Conservation (phyloP, 495 filamentous ascomycete species). For the Pyrenula aspistea region DNA sequence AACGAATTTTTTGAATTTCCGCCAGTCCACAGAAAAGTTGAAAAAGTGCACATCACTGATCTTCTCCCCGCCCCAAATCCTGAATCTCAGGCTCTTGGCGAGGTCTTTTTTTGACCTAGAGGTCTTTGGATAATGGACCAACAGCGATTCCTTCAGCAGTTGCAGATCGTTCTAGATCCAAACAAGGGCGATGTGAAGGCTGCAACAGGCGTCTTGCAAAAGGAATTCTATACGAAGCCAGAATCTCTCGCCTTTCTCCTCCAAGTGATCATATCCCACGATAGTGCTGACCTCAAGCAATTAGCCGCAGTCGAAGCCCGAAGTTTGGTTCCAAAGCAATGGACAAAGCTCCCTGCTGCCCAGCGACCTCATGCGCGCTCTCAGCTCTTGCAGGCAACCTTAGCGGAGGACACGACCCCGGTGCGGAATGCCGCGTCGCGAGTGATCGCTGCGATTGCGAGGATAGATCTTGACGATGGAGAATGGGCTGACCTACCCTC, state of each 20-base stretch:
- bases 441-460: constrained; percentile 76
- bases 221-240: constrained; percentile 80
- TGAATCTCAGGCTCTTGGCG: no score
- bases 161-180: constrained; percentile 60
- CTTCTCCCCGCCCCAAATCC: no score
- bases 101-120: no score
- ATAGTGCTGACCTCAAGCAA: constrained; percentile 63
- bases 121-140: constrained; percentile 53
- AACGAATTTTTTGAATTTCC: no score
- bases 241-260: constrained; percentile 72
- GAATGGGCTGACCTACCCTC: constrained; percentile 77
- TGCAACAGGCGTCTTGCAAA: constrained; percentile 79
- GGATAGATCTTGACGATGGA: constrained; percentile 72
- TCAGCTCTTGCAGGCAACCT: constrained; percentile 67
- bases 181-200: constrained; percentile 57
- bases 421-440: constrained; percentile 80
- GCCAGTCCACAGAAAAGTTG: no score
- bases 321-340: constrained; percentile 75
- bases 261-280: constrained; percentile 68
- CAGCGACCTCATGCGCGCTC: constrained; percentile 71
- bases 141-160: constrained; percentile 58
- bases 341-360: constrained; percentile 46
- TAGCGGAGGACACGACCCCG: constrained; percentile 60
- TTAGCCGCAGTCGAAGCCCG: constrained; percentile 81
- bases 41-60: no score